These are phyloP conservation scores for Cladosporium austrohemisphaericum DNA, from an alignment of 2,329 filamentous ascomycete species.

Conservation along the genomic window DNA sequence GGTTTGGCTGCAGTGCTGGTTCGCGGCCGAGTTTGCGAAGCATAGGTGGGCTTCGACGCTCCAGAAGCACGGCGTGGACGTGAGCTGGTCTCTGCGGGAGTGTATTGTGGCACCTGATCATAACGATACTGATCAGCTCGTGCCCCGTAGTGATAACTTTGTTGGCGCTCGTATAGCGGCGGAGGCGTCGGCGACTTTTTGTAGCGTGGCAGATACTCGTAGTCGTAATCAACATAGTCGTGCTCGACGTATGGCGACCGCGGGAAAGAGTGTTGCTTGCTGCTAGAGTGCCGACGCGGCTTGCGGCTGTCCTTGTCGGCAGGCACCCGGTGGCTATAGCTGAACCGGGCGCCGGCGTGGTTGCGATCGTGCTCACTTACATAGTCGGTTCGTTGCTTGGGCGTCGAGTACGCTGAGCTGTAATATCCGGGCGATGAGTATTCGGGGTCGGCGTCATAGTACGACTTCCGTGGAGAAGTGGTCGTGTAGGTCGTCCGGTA, in stretches of 20 bases:
- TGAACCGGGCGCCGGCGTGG: slow-evolving; percentile 38
- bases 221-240: slow-evolving; percentile 52
- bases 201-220: slow-evolving; percentile 40
- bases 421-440: slow-evolving; percentile 46
- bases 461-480: slow-evolving; percentile 24
- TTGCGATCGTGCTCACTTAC: slow-evolving; percentile 59
- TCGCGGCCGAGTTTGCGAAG: slow-evolving; percentile 43
- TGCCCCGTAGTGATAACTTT: slow-evolving; percentile 48
- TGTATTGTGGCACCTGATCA: slow-evolving; percentile 48
- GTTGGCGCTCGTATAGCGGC: slow-evolving; percentile 50
- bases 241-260: slow-evolving; percentile 55
- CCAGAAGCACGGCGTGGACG: slow-evolving; percentile 39
- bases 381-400: slow-evolving; percentile 58
- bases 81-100: slow-evolving; percentile 39
- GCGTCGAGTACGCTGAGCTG: slow-evolving; percentile 45
- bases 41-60: slow-evolving; percentile 54
- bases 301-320: slow-evolving; percentile 24
- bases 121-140: slow-evolving; percentile 51
- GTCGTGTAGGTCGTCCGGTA: slow-evolving; percentile 33
- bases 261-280: slow-evolving; percentile 49
- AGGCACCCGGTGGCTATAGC: slow-evolving; percentile 21
- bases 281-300: slow-evolving; percentile 35
- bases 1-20: slow-evolving; percentile 37
- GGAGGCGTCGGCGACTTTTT: slow-evolving; percentile 41
- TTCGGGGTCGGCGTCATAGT: slow-evolving; percentile 32